Percentiles rank a stretch among this genome's conserved stretches.
phyloP scores from a whole-genome alignment of 1,284 basidiomycete species.

The Malassezia obtusa region DNA sequence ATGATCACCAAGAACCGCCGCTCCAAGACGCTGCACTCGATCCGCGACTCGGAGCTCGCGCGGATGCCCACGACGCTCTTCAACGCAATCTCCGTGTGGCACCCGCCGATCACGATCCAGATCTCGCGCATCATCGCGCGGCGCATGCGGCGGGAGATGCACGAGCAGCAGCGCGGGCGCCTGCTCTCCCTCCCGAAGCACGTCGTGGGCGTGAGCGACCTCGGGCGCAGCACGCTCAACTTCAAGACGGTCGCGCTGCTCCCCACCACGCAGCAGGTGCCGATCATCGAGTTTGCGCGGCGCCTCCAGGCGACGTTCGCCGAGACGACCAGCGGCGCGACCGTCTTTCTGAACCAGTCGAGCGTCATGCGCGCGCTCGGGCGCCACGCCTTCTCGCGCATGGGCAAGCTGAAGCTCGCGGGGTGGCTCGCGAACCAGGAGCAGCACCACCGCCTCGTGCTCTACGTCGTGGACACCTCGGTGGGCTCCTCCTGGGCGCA shows the following conservation, averaged over 20 bases:
- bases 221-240: constrained; percentile 74
- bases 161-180: constrained; percentile 20
- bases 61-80: constrained; percentile 94
- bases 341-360: constrained; percentile 42
- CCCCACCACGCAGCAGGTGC: constrained; percentile 51
- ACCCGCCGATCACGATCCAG: constrained; percentile 90
- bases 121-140: constrained; percentile 88
- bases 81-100: constrained; percentile 71
- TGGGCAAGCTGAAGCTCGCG: constrained; percentile 47
- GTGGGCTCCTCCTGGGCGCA: constrained; percentile 45
- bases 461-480: constrained; percentile 46
- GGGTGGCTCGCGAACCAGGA: constrained; percentile 46
- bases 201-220: constrained; percentile 35
- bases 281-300: constrained; percentile 42
- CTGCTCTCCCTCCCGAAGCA: constrained; percentile 21
- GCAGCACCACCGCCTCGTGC: constrained; percentile 40
- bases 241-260: constrained; percentile 83
- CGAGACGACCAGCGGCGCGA: constrained; percentile 35
- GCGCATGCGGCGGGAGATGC: constrained; percentile 70
- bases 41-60: constrained; percentile 95
- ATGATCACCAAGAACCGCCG: constrained; percentile 87
- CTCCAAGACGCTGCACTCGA: constrained; percentile 85
- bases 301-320: constrained; percentile 39
- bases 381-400: constrained; percentile 44
- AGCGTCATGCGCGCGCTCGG: constrained; percentile 45